Evolutionary conservation across 2,329 filamentous ascomycete species (phyloP).

Genomic region (Colletotrichum tofieldiae): DNA sequence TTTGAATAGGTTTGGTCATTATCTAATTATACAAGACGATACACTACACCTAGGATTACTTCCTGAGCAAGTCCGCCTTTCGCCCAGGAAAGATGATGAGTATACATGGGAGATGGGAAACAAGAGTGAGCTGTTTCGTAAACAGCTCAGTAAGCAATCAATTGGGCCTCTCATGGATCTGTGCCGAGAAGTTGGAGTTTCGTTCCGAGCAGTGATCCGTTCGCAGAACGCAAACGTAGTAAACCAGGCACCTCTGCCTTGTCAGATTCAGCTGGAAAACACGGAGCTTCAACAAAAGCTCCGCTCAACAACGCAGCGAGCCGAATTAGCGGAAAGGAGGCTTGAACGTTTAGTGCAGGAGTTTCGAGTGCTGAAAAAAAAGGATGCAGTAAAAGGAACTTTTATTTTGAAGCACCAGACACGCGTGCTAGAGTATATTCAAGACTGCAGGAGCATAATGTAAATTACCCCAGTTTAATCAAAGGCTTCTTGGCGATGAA

Average conservation of each 20-base stretch:
- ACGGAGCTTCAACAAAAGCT: not conserved
- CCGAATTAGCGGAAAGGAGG: not conserved
- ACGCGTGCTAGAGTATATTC: not conserved
- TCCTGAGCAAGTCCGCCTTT: not conserved
- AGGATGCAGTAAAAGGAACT: not conserved
- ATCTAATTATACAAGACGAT: not conserved
- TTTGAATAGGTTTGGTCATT: no score
- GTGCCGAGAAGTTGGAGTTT: not conserved
- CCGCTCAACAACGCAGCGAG: not conserved
- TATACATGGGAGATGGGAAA: conserved; percentile 2
- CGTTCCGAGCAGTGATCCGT: not conserved
- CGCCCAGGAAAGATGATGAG: not conserved
- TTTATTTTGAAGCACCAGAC: not conserved
- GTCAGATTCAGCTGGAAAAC: not conserved
- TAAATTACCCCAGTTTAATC: no score
- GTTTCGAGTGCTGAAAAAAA: not conserved
- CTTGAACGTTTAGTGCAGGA: conserved; percentile 1
- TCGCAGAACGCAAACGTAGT: not conserved
- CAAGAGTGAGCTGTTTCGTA: not conserved
- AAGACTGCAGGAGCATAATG: not conserved
- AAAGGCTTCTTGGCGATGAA: no score
- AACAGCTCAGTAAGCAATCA: conserved; percentile 8
- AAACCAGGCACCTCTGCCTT: not conserved
- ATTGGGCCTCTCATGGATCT: conserved; percentile 3
- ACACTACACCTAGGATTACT: not conserved